Evolutionary conservation across 208 protist species (phyloP).

Genomic region (Trypanosoma cruzi): DNA sequence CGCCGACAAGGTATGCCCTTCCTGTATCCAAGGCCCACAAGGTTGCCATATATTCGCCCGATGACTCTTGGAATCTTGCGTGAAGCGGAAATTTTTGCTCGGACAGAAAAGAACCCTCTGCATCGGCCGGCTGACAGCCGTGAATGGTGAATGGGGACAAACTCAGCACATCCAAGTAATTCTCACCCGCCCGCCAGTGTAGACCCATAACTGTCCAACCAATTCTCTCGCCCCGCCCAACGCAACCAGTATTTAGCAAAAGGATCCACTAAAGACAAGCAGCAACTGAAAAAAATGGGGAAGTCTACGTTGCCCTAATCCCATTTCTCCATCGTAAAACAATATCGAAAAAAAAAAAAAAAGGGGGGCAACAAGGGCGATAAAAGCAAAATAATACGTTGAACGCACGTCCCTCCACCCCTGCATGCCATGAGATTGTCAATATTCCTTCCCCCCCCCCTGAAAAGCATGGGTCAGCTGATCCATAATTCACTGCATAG

Average conservation of each 20-base stretch:
- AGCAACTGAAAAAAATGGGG: background rate
- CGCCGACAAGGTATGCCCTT: background rate
- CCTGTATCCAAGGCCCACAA: conserved; percentile 17
- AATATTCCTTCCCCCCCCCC: no score
- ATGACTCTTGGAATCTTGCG: background rate
- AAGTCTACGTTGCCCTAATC: background rate
- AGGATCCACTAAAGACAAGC: background rate
- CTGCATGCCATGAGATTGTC: no score
- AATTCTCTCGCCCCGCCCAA: background rate
- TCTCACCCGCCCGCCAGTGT: background rate
- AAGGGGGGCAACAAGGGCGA: background rate
- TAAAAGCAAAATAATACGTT: background rate
- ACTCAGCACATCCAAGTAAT: background rate
- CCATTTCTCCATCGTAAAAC: background rate
- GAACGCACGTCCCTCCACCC: no score
- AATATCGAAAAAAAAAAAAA: conserved; percentile 2
- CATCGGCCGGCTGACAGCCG: background rate
- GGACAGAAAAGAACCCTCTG: background rate
- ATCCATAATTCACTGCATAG: no score
- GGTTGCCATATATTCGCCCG: conserved; percentile 8
- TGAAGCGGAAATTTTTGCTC: background rate
- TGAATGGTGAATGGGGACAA: background rate
- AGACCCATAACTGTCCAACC: background rate
- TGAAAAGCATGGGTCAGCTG: no score
- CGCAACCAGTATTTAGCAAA: background rate